A percentile compares a stretch with the other conserved stretches of the same genome.
Conservation (phyloP, 2,329 filamentous ascomycete genomes). For the Bipolaris sorokiniana region DNA sequence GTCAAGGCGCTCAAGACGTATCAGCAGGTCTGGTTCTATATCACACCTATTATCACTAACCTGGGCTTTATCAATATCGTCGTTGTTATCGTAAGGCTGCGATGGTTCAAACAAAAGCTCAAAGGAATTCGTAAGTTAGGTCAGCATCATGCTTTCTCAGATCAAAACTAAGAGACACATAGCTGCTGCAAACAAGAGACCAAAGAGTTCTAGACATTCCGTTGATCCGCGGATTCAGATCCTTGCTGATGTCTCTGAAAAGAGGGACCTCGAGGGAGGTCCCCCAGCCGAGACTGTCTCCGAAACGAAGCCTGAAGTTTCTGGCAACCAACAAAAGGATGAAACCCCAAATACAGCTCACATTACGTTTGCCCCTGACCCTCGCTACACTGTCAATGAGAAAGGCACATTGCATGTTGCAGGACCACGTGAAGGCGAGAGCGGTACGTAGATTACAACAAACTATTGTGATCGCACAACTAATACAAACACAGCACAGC, state of each 20-base stretch:
- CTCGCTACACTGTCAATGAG: neutral
- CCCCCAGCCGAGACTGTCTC: conserved; percentile 11
- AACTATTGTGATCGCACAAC: neutral
- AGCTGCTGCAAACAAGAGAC: conserved; percentile 64
- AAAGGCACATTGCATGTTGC: conserved; percentile 11
- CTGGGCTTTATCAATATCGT: conserved; percentile 59
- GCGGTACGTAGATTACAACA: neutral
- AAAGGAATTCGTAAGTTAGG: conserved; percentile 70
- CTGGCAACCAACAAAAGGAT: neutral
- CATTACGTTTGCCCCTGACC: conserved; percentile 16
- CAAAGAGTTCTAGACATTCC: neutral
- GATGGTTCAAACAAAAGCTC: conserved; percentile 98
- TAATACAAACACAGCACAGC: neutral
- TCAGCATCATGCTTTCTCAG: neutral
- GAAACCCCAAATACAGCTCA: neutral
- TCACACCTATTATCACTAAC: conserved; percentile 47
- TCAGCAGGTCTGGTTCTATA: conserved; percentile 56
- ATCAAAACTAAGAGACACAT: neutral
- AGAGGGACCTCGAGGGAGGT: conserved; percentile 9
- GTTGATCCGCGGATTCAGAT: neutral
- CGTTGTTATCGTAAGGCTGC: conserved; percentile 89
- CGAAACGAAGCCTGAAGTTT: neutral
- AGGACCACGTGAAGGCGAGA: conserved; percentile 11
- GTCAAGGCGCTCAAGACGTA: conserved; percentile 55
- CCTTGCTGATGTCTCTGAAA: neutral